Evolutionary conservation across 225 moss, liverwort and hornwort species (phyloP), one percentile per base, ranked within the genome.

Genomic region (Anthoceros angustus): DNA sequence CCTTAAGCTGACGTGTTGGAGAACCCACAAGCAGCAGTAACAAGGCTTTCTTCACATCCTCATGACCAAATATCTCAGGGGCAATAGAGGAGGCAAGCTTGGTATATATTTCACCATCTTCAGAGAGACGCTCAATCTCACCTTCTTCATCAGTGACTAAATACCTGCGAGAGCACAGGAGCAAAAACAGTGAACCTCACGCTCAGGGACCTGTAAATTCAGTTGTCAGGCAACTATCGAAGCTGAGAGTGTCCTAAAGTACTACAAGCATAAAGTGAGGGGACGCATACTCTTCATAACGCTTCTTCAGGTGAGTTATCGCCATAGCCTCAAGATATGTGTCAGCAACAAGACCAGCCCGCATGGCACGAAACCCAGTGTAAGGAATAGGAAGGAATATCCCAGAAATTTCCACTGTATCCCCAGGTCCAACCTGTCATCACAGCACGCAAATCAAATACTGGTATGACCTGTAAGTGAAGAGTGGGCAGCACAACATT

Each of bases 11-110:
- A 63, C 94, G 90, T 16, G 88, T 88, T 43, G 94, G 94, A 62
- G 86, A 84, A 70, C 94, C 94, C 26, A 95, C 94, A 38, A 95
- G 78, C 21, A 95, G 80, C 62, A 95, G 85, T 68, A 95, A 73
- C 8, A 95, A 75, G 69, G 88, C 95, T 82, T 91, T 95, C 79
- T 95, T 95, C 49, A 95, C 95, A 65, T 95, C 95, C 70, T 85
- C 95, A 42, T 95, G 95, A 24, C 95, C 95, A 74, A 95, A 95
- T 61, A 95, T 95, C 66, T 95, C 91, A 61, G 95, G 91, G 68
- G 95, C 91, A 66, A 95, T 95, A 45, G 95, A 95, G 32, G 91
- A 85, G 10, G 95, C 79, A 42, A 95, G 77, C 63, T 80, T 95
- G 15, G 86, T 78, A 67, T 91, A 98, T 24, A 88, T 85, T 69